Conservation (phyloP, 805 yeast species). For the Candida chauliodis region DNA sequence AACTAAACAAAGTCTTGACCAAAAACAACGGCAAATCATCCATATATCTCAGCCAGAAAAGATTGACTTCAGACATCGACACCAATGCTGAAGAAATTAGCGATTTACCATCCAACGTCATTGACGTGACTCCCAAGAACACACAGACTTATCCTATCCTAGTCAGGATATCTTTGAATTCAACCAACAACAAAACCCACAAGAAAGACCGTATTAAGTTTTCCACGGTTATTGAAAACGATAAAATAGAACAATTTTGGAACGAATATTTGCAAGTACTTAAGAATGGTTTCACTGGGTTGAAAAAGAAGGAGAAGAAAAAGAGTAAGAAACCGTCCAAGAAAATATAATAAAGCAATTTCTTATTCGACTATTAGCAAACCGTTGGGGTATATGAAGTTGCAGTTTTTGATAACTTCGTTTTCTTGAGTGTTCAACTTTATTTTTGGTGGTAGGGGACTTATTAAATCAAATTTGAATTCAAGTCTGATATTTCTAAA, state of each 20-base stretch:
- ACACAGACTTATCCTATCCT: constrained; percentile 53
- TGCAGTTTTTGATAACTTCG: constrained; percentile 57
- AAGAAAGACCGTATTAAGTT: constrained; percentile 54
- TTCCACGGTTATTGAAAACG: constrained; percentile 67
- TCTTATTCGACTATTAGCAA: constrained; percentile 58
- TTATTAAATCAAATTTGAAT: constrained; percentile 29
- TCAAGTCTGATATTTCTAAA: constrained; percentile 22
- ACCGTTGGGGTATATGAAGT: constrained; percentile 43
- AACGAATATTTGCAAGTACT: constrained; percentile 62
- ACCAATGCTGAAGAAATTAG: constrained; percentile 7
- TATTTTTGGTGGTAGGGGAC: constrained; percentile 38
- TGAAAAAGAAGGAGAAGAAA: constrained; percentile 79
- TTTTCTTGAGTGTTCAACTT: constrained; percentile 33
- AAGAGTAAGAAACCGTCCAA: constrained; percentile 52
- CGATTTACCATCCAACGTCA: constrained; percentile 36
- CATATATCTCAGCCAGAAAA: constrained; percentile 57
- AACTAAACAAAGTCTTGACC: constrained; percentile 20
- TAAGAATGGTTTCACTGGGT: constrained; percentile 69
- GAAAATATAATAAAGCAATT: constrained; percentile 26
- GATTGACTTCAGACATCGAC: constrained; percentile 23
- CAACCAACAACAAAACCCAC: constrained; percentile 19
- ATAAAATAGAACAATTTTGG: constrained; percentile 72
- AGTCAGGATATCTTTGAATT: constrained; percentile 65
- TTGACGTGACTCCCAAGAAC: constrained; percentile 16
- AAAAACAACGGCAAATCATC: constrained; percentile 45